Percentiles rank a stretch among this genome's conserved stretches.
These are phyloP conservation scores for Solanum ossicruentum DNA, from an alignment of 257 asterid genomes.

Conservation along the genomic window DNA sequence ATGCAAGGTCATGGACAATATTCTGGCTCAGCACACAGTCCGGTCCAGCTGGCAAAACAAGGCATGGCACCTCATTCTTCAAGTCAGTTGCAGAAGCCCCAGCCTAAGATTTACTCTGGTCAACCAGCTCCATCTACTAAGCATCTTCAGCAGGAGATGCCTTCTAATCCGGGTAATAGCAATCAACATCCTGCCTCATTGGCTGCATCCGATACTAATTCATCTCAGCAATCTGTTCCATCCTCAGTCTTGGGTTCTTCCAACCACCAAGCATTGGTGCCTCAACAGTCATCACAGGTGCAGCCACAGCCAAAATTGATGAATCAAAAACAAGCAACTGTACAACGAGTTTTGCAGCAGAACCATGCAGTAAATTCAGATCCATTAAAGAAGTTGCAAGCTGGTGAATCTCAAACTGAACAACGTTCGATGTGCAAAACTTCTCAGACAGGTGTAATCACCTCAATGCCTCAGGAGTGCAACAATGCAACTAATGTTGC, in stretches of 20 bases:
- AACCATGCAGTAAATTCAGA: constrained; percentile 35
- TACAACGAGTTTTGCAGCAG: constrained; percentile 32
- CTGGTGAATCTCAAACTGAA: constrained; percentile 33
- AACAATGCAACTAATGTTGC: constrained; percentile 21
- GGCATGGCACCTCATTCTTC: constrained; percentile 35
- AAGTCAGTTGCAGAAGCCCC: constrained; percentile 39
- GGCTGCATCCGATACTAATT: constrained; percentile 25
- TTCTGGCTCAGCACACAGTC: constrained; percentile 28
- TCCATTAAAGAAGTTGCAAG: constrained; percentile 28
- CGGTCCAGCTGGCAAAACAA: constrained; percentile 36
- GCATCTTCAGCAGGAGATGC: constrained; percentile 25
- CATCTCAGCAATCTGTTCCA: constrained; percentile 37
- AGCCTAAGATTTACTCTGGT: constrained; percentile 41
- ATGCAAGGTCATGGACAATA: constrained; percentile 36
- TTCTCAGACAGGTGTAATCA: constrained; percentile 24
- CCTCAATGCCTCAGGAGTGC: constrained; percentile 26
- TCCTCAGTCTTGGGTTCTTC: constrained; percentile 29
- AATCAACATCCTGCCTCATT: constrained; percentile 36
- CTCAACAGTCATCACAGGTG: constrained; percentile 7
- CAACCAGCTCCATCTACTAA: constrained; percentile 35
- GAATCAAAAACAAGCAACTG: constrained; percentile 37
- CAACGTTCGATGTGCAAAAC: constrained; percentile 32
- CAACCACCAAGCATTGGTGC: constrained; percentile 19
- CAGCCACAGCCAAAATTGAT: constrained; percentile 38
- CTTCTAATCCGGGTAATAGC: constrained; percentile 36